Percentiles rank a stretch among this genome's conserved stretches.
Evolutionary conservation across 371 early-diverging fungal species (phyloP).

Genomic region (Circinella minor): DNA sequence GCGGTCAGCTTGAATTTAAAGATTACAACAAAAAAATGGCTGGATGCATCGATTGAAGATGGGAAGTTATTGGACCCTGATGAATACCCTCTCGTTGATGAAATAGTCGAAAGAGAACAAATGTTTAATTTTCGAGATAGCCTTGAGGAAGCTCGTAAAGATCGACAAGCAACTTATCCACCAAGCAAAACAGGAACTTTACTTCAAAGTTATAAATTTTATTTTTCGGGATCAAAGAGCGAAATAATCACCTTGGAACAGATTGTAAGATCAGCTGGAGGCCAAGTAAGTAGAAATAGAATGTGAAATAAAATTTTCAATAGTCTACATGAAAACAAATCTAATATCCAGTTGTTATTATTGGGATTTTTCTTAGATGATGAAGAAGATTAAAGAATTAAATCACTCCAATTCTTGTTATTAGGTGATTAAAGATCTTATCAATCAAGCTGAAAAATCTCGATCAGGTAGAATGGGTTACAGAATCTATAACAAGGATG

Average conservation of each 20-base stretch:
- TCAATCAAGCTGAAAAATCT: neutral
- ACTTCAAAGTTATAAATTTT: neutral
- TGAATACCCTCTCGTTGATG: constrained; percentile 3
- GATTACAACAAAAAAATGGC: constrained; percentile 21
- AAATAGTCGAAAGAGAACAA: constrained; percentile 15
- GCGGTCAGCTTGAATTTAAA: constrained; percentile 28
- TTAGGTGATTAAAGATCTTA: no score
- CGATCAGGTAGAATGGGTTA: no score
- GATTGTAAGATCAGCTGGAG: no score
- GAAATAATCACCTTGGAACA: neutral
- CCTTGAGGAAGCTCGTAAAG: neutral
- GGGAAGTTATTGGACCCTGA: constrained; percentile 12
- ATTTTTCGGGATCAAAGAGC: neutral
- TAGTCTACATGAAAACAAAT: no score
- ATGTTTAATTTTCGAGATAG: constrained; percentile 21
- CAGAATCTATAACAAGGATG: constrained; percentile 14
- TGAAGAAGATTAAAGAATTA: no score
- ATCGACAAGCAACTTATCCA: neutral
- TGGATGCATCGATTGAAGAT: constrained; percentile 11
- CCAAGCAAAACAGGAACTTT: neutral
- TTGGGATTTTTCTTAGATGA: no score
- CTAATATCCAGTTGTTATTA: no score
- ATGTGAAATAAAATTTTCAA: no score
- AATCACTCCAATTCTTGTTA: no score
- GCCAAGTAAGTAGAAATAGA: no score